Conservation (phyloP, 2,329 filamentous ascomycete species). For the Fusarium sp. region DNA sequence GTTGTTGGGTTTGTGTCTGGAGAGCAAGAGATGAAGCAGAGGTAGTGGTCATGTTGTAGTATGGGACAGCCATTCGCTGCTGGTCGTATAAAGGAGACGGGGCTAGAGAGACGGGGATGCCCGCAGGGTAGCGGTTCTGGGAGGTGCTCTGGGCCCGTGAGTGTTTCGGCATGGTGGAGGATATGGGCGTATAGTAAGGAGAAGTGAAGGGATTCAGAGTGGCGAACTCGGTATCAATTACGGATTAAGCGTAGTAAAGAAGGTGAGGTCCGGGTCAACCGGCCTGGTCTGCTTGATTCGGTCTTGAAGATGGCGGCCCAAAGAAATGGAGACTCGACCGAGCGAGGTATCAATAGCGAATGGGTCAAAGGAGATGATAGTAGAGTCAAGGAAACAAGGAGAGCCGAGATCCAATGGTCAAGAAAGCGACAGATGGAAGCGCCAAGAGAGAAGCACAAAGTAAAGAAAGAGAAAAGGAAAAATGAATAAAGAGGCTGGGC, state of each 20-base stretch:
- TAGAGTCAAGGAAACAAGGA: constrained; percentile 22
- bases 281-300: constrained; percentile 40
- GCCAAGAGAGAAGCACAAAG: constrained; percentile 46
- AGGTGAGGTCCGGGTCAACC: constrained; percentile 43
- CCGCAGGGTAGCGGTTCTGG: constrained; percentile 47
- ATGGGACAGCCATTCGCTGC: constrained; percentile 56
- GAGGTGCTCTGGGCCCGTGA: constrained; percentile 53
- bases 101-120: constrained; percentile 54
- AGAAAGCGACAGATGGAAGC: constrained; percentile 43
- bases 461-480: constrained; percentile 41
- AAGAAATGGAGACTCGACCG: constrained; percentile 36
- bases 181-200: constrained; percentile 21
- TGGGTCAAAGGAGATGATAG: constrained; percentile 22
- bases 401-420: constrained; percentile 36
- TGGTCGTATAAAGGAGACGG: constrained; percentile 57
- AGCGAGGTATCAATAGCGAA: constrained; percentile 36
- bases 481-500: constrained; percentile 34
- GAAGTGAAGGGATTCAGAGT: constrained; percentile 26
- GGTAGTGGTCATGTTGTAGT: constrained; percentile 54
- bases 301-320: constrained; percentile 31
- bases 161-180: constrained; percentile 58
- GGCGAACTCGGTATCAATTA: constrained; percentile 39
- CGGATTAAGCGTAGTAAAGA: constrained; percentile 44
- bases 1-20: constrained; percentile 49
- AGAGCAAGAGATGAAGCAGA: constrained; percentile 47